These are phyloP conservation scores for Lumnitzera littorea DNA, from an alignment of 345 rosid species.

Conservation along the genomic window DNA sequence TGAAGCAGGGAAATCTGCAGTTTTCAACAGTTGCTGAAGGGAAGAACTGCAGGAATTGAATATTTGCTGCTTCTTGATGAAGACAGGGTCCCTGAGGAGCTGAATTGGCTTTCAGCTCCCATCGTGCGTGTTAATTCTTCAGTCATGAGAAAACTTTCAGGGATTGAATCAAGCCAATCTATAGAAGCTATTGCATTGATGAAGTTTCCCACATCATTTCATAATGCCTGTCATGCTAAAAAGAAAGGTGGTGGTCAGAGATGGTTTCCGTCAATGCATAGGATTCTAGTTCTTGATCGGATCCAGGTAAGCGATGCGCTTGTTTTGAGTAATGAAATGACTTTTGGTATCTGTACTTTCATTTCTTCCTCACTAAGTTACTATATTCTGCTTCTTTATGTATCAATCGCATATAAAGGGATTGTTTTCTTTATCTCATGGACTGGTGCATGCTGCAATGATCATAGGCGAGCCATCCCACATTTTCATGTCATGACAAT, in stretches of 20 bases:
- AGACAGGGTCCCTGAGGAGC: slow-evolving; percentile 42
- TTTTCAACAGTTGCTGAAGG: slow-evolving; percentile 34
- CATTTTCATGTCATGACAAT: no score
- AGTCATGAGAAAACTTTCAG: slow-evolving; percentile 83
- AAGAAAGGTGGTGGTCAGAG: slow-evolving; percentile 27
- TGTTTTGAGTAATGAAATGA: not conserved
- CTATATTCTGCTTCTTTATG: not conserved
- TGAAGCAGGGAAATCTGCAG: slow-evolving; percentile 57
- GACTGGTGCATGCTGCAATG: no score
- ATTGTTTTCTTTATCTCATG: no score
- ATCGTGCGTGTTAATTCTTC: slow-evolving; percentile 44
- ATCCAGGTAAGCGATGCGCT: slow-evolving; percentile 51
- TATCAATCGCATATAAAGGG: no score
- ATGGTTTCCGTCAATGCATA: slow-evolving; percentile 57
- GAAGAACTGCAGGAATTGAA: slow-evolving; percentile 32
- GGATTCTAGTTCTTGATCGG: slow-evolving; percentile 81
- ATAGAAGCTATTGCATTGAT: slow-evolving; percentile 72
- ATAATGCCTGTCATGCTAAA: slow-evolving; percentile 25
- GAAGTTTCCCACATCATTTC: slow-evolving; percentile 59
- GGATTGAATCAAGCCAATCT: slow-evolving; percentile 68
- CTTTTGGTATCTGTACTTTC: not conserved
- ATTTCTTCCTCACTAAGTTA: not conserved
- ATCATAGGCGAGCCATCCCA: no score
- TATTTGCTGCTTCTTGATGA: slow-evolving; percentile 59
- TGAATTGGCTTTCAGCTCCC: slow-evolving; percentile 25